Conservation (phyloP, 805 yeast genomes). For the Spencermartinsiella europaea region DNA sequence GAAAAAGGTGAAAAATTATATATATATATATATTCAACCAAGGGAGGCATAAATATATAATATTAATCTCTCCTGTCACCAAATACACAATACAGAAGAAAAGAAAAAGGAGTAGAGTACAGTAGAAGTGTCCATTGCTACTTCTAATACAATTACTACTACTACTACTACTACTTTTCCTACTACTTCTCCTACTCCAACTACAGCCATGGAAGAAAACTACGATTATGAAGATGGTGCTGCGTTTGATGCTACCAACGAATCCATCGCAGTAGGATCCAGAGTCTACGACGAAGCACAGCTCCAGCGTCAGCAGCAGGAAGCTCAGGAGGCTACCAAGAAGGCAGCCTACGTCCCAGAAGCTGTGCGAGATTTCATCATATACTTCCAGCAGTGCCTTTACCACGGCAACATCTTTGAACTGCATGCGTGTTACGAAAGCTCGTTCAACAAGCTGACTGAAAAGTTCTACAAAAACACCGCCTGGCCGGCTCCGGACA, state of each 20-base stretch:
- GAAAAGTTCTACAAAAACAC: conserved; percentile 40
- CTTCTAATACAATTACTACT: no score
- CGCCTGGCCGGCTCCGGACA: conserved; percentile 44
- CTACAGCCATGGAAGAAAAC: conserved; percentile 16
- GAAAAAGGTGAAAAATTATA: no score
- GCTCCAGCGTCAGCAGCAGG: conserved; percentile 30
- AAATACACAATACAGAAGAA: no score
- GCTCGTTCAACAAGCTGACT: conserved; percentile 41
- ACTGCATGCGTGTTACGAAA: conserved; percentile 42
- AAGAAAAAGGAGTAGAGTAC: no score
- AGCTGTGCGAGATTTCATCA: conserved; percentile 40
- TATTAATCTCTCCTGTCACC: no score
- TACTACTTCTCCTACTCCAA: no score
- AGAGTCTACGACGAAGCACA: conserved; percentile 30
- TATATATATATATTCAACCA: no score
- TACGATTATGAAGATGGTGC: conserved; percentile 18
- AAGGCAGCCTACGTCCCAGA: conserved; percentile 37
- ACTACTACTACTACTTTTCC: no score
- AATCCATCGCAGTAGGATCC: conserved; percentile 23
- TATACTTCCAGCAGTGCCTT: conserved; percentile 39
- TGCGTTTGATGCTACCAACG: conserved; percentile 8
- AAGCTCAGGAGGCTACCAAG: conserved; percentile 19
- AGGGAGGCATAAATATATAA: no score
- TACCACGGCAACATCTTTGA: conserved; percentile 41
- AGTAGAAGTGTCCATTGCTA: no score